A percentile compares a stretch with the other conserved stretches of the same genome.
phyloP scores from a whole-genome alignment of 768 basidiomycete species.

The Boletus subparvulus region DNA sequence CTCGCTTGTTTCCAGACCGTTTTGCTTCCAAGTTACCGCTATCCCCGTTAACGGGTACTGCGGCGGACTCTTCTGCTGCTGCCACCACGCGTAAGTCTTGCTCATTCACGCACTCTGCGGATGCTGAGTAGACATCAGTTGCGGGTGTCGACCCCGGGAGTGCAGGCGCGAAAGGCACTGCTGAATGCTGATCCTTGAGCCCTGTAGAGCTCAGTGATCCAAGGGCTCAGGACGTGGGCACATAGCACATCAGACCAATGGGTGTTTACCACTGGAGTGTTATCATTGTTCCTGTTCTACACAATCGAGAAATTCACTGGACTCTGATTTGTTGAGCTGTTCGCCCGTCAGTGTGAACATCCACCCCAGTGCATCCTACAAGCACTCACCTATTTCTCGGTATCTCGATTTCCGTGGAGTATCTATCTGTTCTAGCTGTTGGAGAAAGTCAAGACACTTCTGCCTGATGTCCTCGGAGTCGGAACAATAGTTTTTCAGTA shows the following conservation, averaged over 20 bases:
- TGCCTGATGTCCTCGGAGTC: slow-evolving; percentile 39
- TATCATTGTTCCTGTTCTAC: not conserved
- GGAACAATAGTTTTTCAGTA: slow-evolving; percentile 49
- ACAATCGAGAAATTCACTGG: not conserved
- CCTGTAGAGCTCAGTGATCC: not conserved
- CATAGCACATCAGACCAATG: not conserved
- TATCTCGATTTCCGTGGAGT: slow-evolving; percentile 67
- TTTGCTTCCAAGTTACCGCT: not conserved
- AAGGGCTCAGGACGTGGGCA: not conserved
- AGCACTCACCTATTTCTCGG: slow-evolving; percentile 53
- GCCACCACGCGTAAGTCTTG: not conserved
- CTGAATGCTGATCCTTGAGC: not conserved
- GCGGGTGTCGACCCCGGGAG: not conserved
- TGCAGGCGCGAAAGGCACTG: not conserved
- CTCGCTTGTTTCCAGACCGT: not conserved
- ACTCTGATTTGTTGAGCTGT: slow-evolving; percentile 23
- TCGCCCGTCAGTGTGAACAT: not conserved
- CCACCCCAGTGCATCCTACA: not conserved
- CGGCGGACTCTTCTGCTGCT: not conserved
- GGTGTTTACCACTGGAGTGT: not conserved
- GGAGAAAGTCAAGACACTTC: slow-evolving; percentile 52
- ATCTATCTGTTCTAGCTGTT: slow-evolving; percentile 63
- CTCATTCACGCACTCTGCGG: not conserved
- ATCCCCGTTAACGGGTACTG: not conserved
- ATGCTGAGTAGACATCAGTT: not conserved